A percentile compares a stretch with the other conserved stretches of the same genome.
These are phyloP conservation scores for Saccharum spontaneum DNA, from an alignment of 176 grass and related monocot genomes.

Conservation along the genomic window DNA sequence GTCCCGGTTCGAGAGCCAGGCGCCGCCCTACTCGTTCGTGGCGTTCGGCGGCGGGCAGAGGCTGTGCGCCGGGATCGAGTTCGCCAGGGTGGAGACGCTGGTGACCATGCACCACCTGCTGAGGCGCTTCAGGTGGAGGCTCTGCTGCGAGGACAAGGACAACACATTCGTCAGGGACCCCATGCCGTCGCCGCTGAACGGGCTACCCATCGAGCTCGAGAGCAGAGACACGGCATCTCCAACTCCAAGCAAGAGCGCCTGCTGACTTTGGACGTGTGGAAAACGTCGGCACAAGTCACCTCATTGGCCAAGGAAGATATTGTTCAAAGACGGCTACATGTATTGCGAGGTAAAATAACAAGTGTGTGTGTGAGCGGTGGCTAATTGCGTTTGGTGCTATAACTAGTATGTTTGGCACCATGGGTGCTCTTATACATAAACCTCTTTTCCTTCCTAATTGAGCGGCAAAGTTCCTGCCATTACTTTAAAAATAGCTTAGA, in stretches of 20 bases:
- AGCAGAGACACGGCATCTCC: neutral
- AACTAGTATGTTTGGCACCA: too few species aligned
- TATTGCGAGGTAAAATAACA: too few species aligned
- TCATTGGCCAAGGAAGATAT: too few species aligned
- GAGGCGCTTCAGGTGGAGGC: constrained; percentile 41
- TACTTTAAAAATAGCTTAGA: too few species aligned
- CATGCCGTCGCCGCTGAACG: constrained; percentile 37
- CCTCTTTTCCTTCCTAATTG: too few species aligned
- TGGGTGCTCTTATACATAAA: too few species aligned
- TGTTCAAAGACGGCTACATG: too few species aligned
- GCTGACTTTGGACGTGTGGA: neutral
- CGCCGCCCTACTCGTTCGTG: constrained; percentile 45
- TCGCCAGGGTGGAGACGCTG: constrained; percentile 50
- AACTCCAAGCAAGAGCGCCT: neutral
- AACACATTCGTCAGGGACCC: constrained; percentile 45
- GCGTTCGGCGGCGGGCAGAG: constrained; percentile 48
- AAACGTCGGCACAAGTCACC: too few species aligned
- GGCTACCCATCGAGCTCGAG: constrained; percentile 42
- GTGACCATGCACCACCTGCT: constrained; percentile 48
- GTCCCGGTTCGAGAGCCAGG: constrained; percentile 20
- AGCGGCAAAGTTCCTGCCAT: too few species aligned
- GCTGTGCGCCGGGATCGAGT: constrained; percentile 42
- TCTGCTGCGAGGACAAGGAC: constrained; percentile 29
- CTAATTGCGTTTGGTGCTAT: too few species aligned
- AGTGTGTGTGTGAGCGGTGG: too few species aligned